These are phyloP conservation scores for Tetradesmus lagerheimii DNA, from an alignment of 139 green algal genomes.

Conservation along the genomic window DNA sequence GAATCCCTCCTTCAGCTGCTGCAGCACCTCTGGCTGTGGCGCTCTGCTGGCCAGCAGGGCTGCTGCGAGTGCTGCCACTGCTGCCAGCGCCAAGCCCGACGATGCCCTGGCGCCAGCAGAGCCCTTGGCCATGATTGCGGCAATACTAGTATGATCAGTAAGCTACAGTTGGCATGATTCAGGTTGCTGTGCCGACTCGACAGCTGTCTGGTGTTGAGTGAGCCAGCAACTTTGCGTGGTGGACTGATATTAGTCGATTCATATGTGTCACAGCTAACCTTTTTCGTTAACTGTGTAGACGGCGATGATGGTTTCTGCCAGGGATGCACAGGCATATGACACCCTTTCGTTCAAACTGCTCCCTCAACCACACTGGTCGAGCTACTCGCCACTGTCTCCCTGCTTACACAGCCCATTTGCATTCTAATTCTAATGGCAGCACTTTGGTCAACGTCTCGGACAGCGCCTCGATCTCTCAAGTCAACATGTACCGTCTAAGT, in stretches of 20 bases:
- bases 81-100: neutral
- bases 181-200: neutral
- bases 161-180: neutral
- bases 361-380: neutral
- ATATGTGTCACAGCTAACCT: too few species aligned
- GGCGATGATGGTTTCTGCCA: too few species aligned
- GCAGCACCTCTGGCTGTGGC: neutral
- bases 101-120: constrained; percentile 3
- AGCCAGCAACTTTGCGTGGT: neutral
- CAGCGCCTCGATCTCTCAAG: too few species aligned
- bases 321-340: too few species aligned
- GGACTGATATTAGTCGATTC: neutral
- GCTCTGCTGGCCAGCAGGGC: constrained; percentile 4
- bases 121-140: neutral
- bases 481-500: neutral
- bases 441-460: too few species aligned
- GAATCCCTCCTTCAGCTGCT: neutral
- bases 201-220: neutral
- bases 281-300: too few species aligned
- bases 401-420: neutral
- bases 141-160: neutral
- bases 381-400: neutral
- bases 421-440: too few species aligned
- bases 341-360: neutral
- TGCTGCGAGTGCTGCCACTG: constrained; percentile 4